Evolutionary conservation across 192 early-diverging fungal genomes (phyloP).

Genomic region (Spizellomyces punctatus): DNA sequence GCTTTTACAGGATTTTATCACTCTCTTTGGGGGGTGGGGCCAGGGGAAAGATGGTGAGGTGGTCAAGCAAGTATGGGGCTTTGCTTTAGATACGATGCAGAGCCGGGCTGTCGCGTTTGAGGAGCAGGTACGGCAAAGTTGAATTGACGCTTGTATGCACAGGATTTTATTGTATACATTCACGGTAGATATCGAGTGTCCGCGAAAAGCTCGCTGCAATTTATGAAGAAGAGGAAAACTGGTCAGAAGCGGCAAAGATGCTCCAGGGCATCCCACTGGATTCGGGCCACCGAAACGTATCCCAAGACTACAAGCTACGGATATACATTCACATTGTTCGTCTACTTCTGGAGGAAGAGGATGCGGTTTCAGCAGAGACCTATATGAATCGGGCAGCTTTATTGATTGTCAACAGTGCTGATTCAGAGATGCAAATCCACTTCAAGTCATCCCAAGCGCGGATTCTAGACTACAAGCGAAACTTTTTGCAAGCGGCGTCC

Average conservation of each 20-base stretch:
- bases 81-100: constrained; percentile 69
- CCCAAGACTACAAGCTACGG: constrained; percentile 69
- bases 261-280: constrained; percentile 91
- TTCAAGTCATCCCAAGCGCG: constrained; percentile 84
- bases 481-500: constrained; percentile 81
- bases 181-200: constrained; percentile 61
- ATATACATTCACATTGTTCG: constrained; percentile 87
- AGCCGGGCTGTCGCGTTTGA: constrained; percentile 81
- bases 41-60: constrained; percentile 31
- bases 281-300: constrained; percentile 72
- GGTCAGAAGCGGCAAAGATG: constrained; percentile 81
- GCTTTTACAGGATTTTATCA: constrained; percentile 72
- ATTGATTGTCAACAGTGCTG: constrained; percentile 55
- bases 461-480: constrained; percentile 80
- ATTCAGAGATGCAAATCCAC: constrained; percentile 52
- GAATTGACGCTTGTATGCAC: not conserved
- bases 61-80: constrained; percentile 60
- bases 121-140: constrained; percentile 62
- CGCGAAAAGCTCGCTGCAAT: constrained; percentile 76
- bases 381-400: constrained; percentile 84
- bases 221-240: constrained; percentile 73
- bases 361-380: constrained; percentile 75
- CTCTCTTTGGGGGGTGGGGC: constrained; percentile 53
- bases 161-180: not conserved
- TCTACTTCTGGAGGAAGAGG: constrained; percentile 83